A percentile compares a stretch with the other conserved stretches of the same genome.
Conservation (phyloP, 2,329 filamentous ascomycete species). For the Aspergillus sp. region DNA sequence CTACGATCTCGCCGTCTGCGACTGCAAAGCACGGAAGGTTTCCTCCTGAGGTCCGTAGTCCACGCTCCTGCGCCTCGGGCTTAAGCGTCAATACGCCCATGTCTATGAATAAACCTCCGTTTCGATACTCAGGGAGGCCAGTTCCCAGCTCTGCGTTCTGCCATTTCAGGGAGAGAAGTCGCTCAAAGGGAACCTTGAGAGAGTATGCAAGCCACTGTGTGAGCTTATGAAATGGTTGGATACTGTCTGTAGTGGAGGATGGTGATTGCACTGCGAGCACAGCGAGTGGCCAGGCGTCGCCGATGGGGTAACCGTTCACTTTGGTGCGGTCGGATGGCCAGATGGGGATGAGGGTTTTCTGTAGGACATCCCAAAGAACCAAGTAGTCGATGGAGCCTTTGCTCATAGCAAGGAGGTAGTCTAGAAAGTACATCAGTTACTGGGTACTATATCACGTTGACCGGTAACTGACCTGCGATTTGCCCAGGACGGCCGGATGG, state of each 20-base stretch:
- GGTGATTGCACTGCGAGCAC: conserved; percentile 20
- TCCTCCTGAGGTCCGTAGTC: conserved; percentile 48
- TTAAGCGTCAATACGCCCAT: conserved; percentile 57
- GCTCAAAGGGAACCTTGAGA: conserved; percentile 65
- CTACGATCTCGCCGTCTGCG: conserved; percentile 63
- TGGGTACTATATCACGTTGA: neutral
- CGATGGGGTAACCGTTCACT: conserved; percentile 47
- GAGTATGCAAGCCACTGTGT: conserved; percentile 76
- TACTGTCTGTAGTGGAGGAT: conserved; percentile 23
- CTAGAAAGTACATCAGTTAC: conserved; percentile 27
- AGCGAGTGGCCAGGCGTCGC: conserved; percentile 54
- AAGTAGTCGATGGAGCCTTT: conserved; percentile 40
- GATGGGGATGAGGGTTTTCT: conserved; percentile 50
- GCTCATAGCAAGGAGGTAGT: conserved; percentile 42
- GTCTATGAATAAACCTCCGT: conserved; percentile 69
- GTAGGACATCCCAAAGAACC: conserved; percentile 48
- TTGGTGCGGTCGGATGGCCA: conserved; percentile 52
- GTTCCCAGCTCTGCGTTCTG: conserved; percentile 61
- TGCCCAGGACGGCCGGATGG: conserved; percentile 48
- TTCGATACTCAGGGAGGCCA: conserved; percentile 71
- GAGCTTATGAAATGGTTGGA: conserved; percentile 62
- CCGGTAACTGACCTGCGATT: conserved; percentile 47
- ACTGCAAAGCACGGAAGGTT: conserved; percentile 55
- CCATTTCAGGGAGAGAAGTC: conserved; percentile 55
- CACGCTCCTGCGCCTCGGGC: conserved; percentile 45